Evolutionary conservation across 257 asterid genomes (phyloP), one percentile per base, ranked within the genome.

Genomic region (Salvia splendens): DNA sequence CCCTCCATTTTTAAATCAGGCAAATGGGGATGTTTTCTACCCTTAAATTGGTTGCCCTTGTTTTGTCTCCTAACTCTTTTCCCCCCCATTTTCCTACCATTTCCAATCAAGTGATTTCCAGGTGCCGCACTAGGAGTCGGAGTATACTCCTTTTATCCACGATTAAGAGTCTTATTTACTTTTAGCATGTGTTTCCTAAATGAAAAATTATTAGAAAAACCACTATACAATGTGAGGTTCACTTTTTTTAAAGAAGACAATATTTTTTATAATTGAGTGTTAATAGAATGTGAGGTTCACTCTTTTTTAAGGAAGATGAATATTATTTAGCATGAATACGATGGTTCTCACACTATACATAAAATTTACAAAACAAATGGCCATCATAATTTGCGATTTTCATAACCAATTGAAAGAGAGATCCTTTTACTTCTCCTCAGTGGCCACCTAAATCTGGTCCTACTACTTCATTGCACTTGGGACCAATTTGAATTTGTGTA

Each of bases 11-110:
- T 71, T 56, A 78, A 74, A 74, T 75, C 69, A 38, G 56, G 65
- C 75, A 61, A 74, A 61, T 74, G 80, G 82, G 79, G 75, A 42
- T 74, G 79, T 74, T 74, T 66, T 62, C 76, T 55, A 14, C 36
- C 56, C 62, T 61, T 50, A 65, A 62, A 61, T 67, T 43, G n/a
- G 72, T 68, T 78, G 83, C 67, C 72, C 80, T 63, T 43, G 28
- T 45, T 38, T 33, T 79, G 77, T 67, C 54, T 20, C 61, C 6
- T 0, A 40, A 40, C 45, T 40, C 45, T 40, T 40, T 38, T 38
- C 1, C 9, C 35, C 1, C 32, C 11, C 7, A 12, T 8, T 55
- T 14, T 55, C 54, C 9, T 50, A 49, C 62, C 7, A 12, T 54
- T 64, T 14, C 43, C 55, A 1, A 45, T 8, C 4, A 14, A 8